Evolutionary conservation across 2,329 filamentous ascomycete genomes (phyloP).

Genomic region (Nemania sp.): DNA sequence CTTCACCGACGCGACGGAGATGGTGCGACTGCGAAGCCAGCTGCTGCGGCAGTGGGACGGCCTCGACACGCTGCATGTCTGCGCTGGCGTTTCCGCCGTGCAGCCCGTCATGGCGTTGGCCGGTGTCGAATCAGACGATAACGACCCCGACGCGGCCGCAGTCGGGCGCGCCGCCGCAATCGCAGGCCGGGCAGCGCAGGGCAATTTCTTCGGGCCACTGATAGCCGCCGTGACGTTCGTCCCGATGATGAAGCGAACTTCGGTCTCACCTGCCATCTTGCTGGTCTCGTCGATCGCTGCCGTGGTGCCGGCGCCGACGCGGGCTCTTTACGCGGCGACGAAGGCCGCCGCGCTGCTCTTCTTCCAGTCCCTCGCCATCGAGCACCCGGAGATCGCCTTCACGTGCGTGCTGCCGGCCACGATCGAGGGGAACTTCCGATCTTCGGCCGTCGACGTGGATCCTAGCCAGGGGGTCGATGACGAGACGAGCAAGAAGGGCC

Average conservation of each 20-base stretch:
- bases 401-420: conserved; percentile 40
- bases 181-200: conserved; percentile 34
- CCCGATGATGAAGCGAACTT: conserved; percentile 40
- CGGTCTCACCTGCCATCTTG: conserved; percentile 36
- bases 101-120: conserved; percentile 41
- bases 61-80: conserved; percentile 41
- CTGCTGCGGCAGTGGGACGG: conserved; percentile 38
- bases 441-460: conserved; percentile 41
- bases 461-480: conserved; percentile 24
- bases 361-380: conserved; percentile 43
- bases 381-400: conserved; percentile 41
- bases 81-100: conserved; percentile 42
- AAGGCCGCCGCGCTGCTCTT: conserved; percentile 42
- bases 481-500: conserved; percentile 38
- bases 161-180: conserved; percentile 35
- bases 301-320: conserved; percentile 41
- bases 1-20: conserved; percentile 35
- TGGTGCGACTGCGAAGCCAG: conserved; percentile 36
- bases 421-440: conserved; percentile 43
- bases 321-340: conserved; percentile 42
- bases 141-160: conserved; percentile 27
- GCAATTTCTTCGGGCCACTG: conserved; percentile 41
- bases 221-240: conserved; percentile 39
- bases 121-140: conserved; percentile 22
- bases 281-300: conserved; percentile 39